Percentiles rank a stretch among this genome's conserved stretches.
Evolutionary conservation across 1,284 basidiomycete species (phyloP).

Genomic region (Hypsizygus ulmarius): DNA sequence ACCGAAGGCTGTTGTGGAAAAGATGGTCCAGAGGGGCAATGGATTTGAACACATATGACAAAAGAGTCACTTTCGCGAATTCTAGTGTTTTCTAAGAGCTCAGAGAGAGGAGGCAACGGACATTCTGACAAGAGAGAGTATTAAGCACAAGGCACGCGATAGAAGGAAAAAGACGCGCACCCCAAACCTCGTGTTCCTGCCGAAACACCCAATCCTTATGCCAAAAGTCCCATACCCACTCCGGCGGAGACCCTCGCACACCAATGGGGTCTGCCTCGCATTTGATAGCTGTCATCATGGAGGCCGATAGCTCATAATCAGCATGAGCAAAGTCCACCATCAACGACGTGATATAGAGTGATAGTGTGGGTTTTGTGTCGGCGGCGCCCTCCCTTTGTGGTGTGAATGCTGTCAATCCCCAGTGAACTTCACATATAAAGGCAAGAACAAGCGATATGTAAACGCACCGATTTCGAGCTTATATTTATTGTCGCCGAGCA

Average conservation of each 20-base stretch:
- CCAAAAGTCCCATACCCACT: conserved; percentile 73
- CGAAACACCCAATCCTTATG: conserved; percentile 65
- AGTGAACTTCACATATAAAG: neutral
- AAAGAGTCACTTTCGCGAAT: conserved; percentile 63
- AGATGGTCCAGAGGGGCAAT: conserved; percentile 62
- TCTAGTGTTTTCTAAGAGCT: conserved; percentile 55
- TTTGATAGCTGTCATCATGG: conserved; percentile 74
- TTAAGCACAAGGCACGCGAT: neutral
- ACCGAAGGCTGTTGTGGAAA: conserved; percentile 66
- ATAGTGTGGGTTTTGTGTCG: conserved; percentile 41
- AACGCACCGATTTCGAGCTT: conserved; percentile 63
- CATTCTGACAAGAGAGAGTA: conserved; percentile 44
- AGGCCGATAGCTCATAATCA: conserved; percentile 58
- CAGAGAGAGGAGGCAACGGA: conserved; percentile 60
- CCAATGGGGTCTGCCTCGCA: conserved; percentile 59
- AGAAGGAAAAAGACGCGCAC: conserved; percentile 30
- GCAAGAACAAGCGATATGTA: neutral
- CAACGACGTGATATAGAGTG: conserved; percentile 65
- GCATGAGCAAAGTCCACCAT: conserved; percentile 57
- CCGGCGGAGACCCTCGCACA: conserved; percentile 60
- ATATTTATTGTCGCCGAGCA: conserved; percentile 70
- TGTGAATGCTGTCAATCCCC: conserved; percentile 26
- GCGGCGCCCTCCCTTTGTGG: conserved; percentile 22
- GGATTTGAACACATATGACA: conserved; percentile 68
- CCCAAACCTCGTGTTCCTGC: conserved; percentile 69